These are phyloP conservation scores for Cunninghamia lanceolata DNA, from an alignment of 75 land plant genomes.

Conservation along the genomic window DNA sequence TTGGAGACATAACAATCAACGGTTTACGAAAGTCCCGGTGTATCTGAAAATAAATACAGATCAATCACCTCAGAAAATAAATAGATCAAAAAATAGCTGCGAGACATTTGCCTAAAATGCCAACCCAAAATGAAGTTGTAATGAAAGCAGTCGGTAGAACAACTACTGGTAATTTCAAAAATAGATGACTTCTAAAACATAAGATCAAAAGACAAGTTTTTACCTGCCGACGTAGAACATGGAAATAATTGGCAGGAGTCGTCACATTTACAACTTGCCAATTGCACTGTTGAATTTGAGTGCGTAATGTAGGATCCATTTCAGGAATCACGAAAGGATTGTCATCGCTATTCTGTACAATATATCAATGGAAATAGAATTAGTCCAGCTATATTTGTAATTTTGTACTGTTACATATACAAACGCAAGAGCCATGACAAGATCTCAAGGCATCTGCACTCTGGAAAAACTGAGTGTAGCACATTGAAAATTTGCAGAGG, in stretches of 20 bases:
- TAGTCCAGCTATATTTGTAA: neutral
- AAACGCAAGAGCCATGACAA: neutral
- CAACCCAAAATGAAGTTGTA: neutral
- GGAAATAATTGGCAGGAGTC: conserved; percentile 97
- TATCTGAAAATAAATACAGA: conserved; percentile 32
- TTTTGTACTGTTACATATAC: neutral
- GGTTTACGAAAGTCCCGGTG: conserved; percentile 97
- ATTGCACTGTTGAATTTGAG: conserved; percentile 80
- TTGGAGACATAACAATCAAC: conserved; percentile 88
- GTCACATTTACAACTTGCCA: conserved; percentile 98
- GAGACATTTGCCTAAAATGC: neutral
- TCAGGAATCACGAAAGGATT: conserved; percentile 67
- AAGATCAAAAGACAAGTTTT: conserved; percentile 6
- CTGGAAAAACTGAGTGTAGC: neutral
- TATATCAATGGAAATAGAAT: neutral
- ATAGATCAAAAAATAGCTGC: neutral
- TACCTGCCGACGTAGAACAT: conserved; percentile 91
- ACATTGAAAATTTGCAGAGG: neutral
- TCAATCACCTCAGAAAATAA: neutral
- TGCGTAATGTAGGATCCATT: conserved; percentile 56
- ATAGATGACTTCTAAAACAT: neutral
- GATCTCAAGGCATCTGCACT: neutral
- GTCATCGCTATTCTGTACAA: conserved; percentile 73
- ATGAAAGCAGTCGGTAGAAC: neutral
- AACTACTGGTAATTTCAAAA: neutral